Base-by-base conservation (phyloP, 257 asterid genomes). In the Solanum pennellii region DNA sequence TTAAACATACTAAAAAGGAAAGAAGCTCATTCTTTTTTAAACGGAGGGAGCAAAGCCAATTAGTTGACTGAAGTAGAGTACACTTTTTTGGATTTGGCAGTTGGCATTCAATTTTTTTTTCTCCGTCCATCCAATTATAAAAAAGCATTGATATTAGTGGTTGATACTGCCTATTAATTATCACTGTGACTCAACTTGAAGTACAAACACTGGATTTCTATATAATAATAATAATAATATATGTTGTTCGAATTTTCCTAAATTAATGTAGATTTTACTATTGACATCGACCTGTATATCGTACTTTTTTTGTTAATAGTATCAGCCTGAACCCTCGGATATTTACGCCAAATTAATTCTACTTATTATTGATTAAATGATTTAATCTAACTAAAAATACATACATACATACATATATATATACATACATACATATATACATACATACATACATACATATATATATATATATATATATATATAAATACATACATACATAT, bases 251-350 rank as follows among this genome's bases (percentile, higher is more conserved):
- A 8, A 77, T 25, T 0, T 20, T 44, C 20, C 15, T 25, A 25
- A 44, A 77, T 5, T 13, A n/a, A 2, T 10, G 3, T 47, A 47
- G 9, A 80, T 80, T 37, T 45, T 45, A 45, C 6, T 25, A 41
- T 45, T 79, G 84, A 79, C 41, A 44, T 25, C 25, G 56, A 77
- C 59, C 45, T 16, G 84, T 65, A 45, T 25, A 1, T 14, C n/a
- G 62, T 77, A 39, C 4, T 77, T 77, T 77, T 27, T 27, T 6
- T 0, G 11, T 10, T 27, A 68, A 66, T 66, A 66, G 1, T 66
- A 25, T 0, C 73, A 1, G 3, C 3, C 56, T 41, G 11, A 41
- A 2, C 3, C 11, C 3, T 47, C 1, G 59, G 0, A 0, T 6
- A 2, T 66, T 25, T 66, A 66, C 4, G 1, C 0, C 2, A 25